These are phyloP conservation scores for Rhododendron simsii DNA, from an alignment of 148 eudicot genomes.

Conservation along the genomic window DNA sequence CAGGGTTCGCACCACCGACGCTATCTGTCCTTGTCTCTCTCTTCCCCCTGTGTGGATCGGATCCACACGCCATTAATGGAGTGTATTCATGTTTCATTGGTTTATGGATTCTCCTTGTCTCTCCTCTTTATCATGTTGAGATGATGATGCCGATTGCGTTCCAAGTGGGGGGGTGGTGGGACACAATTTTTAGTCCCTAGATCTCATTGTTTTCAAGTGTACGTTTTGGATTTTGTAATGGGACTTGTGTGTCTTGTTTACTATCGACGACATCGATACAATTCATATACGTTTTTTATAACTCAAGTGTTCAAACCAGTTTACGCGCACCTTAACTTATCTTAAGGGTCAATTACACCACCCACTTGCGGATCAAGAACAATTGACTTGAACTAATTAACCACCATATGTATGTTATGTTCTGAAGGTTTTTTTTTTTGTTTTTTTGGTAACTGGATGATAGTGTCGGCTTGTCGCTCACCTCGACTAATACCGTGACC, in stretches of 20 bases:
- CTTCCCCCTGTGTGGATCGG: too few relatives aligned
- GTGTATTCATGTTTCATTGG: background rate
- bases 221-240: background rate
- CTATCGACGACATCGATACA: background rate
- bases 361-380: background rate
- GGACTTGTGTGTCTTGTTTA: background rate
- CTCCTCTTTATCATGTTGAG: background rate
- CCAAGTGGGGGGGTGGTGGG: background rate
- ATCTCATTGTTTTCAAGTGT: background rate
- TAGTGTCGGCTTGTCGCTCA: too few relatives aligned
- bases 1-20: background rate
- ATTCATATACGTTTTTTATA: background rate
- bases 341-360: background rate
- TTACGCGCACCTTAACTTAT: background rate
- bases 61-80: too few relatives aligned
- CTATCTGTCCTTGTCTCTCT: background rate
- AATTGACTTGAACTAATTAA: too few relatives aligned
- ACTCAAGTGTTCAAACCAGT: rapidly evolving
- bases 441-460: too few relatives aligned
- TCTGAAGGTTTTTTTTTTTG: too few relatives aligned
- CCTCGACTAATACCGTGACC: too few relatives aligned
- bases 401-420: too few relatives aligned
- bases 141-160: background rate
- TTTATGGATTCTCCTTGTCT: background rate
- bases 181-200: background rate